phyloP scores from a whole-genome alignment of 768 basidiomycete species.

The Wakefieldia striispora region DNA sequence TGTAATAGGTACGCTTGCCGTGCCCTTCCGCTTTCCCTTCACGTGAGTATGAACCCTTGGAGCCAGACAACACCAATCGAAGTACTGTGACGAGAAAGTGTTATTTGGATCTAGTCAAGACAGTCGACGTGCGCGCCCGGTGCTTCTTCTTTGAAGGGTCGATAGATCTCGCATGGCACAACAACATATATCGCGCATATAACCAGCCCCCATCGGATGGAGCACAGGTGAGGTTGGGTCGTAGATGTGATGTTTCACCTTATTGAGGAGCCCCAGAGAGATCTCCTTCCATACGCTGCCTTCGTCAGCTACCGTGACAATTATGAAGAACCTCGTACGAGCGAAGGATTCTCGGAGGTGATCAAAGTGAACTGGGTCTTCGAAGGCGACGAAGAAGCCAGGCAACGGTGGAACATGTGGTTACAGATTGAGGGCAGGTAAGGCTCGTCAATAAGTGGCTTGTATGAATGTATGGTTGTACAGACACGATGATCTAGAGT shows the following conservation, averaged over 20 bases:
- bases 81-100: conserved; percentile 61
- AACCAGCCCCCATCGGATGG: conserved; percentile 45
- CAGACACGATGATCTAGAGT: conserved; percentile 5
- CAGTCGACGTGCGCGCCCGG: conserved; percentile 51
- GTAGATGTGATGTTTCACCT: not conserved
- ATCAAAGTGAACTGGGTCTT: conserved; percentile 79
- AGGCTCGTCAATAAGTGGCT: conserved; percentile 9
- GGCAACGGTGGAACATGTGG: conserved; percentile 79
- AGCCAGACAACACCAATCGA: conserved; percentile 89
- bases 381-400: conserved; percentile 71
- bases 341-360: conserved; percentile 79
- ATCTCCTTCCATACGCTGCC: conserved; percentile 56
- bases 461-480: not conserved
- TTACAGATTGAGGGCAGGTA: conserved; percentile 74
- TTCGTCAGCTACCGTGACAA: conserved; percentile 55
- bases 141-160: conserved; percentile 77
- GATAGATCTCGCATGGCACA: conserved; percentile 87
- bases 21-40: not conserved
- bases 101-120: conserved; percentile 69
- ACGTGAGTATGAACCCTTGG: not conserved
- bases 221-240: conserved; percentile 7
- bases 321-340: conserved; percentile 61
- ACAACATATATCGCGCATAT: conserved; percentile 85
- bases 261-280: conserved; percentile 41
- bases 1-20: conserved; percentile 68